These are phyloP conservation scores for Russula dissimulans DNA, from an alignment of 768 basidiomycete genomes.

Conservation along the genomic window DNA sequence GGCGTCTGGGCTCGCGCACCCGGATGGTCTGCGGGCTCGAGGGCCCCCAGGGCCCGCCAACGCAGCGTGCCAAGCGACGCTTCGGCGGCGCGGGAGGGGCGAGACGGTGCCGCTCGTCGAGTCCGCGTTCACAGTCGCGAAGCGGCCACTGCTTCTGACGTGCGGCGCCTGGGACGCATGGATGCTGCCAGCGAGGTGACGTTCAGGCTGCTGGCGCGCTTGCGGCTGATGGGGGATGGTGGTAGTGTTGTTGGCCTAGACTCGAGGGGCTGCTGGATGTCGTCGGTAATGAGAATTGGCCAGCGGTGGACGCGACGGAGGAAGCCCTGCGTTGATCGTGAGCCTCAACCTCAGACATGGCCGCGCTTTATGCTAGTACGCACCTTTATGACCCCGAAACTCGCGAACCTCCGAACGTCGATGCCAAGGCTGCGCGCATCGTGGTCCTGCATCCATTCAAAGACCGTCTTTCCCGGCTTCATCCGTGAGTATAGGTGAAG, in stretches of 20 bases:
- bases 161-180: constrained; percentile 8
- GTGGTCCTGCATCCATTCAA: constrained; percentile 80
- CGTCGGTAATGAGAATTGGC: constrained; percentile 54
- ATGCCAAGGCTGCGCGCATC: constrained; percentile 65
- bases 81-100: constrained; percentile 13
- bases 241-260: constrained; percentile 12
- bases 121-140: constrained; percentile 4
- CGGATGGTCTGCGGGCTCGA: constrained; percentile 3
- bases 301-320: constrained; percentile 89
- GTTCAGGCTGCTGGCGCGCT: constrained; percentile 18
- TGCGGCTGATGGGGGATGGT: constrained; percentile 17
- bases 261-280: neutral
- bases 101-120: constrained; percentile 12
- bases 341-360: neutral
- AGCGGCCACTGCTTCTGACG: constrained; percentile 1
- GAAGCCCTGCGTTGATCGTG: constrained; percentile 52
- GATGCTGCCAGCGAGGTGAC: neutral
- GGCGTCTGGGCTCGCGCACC: constrained; percentile 8
- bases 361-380: neutral
- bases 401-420: constrained; percentile 89
- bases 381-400: constrained; percentile 95
- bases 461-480: constrained; percentile 71
- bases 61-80: constrained; percentile 13
- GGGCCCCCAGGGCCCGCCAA: neutral
- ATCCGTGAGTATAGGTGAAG: constrained; percentile 81